Base-by-base conservation (phyloP, 2,329 filamentous ascomycete genomes). In the Monosporascus sp. region DNA sequence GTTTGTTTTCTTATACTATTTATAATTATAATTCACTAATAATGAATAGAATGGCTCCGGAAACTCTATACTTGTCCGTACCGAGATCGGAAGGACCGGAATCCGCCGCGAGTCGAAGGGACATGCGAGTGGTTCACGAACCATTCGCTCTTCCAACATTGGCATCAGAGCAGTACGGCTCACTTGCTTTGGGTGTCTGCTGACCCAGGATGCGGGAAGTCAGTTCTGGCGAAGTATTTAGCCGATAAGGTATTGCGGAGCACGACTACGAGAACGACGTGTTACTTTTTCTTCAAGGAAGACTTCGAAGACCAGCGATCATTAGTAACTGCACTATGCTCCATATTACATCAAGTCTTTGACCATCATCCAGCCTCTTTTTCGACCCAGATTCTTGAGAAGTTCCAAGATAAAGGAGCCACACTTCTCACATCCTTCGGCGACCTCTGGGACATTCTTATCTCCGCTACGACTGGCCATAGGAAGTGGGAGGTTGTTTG, bases 281-380 rank as follows among this genome's bases (percentile, higher is more conserved):
- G 69, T 48, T 76, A 75, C 50, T 77, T 75, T 61, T 77, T 76
- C 58, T 76, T 76, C 64, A 75, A 75, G 37, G 72, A 75, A n/a
- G 64, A 66, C 48, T 68, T 66, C 26, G 60, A 66, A 5, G 66
- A 73, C 20, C 71, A 75, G 43, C 69, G 54, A 17, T 65, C 48
- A 9, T 31, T 58, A 5, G 56, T 54, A 14, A 56, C 27, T 38
- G 73, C 73, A 11, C 40, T 76, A 0, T 64, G 66, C 31, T 67
- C 63, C 22, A 59, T 76, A 0, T 43, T 77, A 5, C 69, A 66
- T n/a, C 73, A 76, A 34, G 53, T 77, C 1, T 69, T 76, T 48
- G 40, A 9, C 0, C 56, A 64, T 38, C 60, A 57, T 16, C 54
- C 53, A 2, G 26, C 14, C 36, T 54, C 71, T 0, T 54, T 70